Evolutionary conservation across 306 rosid species (phyloP).

Genomic region (Cyclanthera cordifolia): DNA sequence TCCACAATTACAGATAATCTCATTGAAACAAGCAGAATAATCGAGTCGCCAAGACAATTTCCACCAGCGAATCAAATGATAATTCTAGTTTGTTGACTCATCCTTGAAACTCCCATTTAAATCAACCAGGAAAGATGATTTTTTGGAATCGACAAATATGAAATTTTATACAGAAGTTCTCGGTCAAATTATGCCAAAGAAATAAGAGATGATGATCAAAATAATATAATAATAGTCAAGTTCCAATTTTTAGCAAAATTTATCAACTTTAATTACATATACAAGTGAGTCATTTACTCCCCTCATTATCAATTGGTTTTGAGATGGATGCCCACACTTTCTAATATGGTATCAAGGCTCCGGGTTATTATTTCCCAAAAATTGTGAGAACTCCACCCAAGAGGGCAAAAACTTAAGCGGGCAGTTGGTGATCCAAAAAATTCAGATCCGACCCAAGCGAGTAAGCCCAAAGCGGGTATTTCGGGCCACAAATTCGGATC

Average conservation of each 20-base stretch:
- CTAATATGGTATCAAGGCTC: too few species aligned
- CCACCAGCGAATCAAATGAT: neutral
- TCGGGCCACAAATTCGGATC: too few species aligned
- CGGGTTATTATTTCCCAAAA: too few species aligned
- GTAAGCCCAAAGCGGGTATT: too few species aligned
- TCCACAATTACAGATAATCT: too few species aligned
- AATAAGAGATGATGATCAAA: neutral
- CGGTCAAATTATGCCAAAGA: neutral
- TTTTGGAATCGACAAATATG: neutral
- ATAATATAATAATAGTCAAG: neutral
- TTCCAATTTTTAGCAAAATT: neutral
- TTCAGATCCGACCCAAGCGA: too few species aligned
- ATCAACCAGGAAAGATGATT: neutral
- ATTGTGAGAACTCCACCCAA: too few species aligned
- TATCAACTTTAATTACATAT: neutral
- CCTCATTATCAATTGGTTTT: too few species aligned
- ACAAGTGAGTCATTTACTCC: too few species aligned
- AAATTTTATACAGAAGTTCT: neutral
- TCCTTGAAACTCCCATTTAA: neutral
- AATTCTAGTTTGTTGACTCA: neutral
- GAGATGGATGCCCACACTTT: too few species aligned
- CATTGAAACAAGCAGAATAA: neutral
- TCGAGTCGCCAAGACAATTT: neutral
- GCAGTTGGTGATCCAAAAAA: too few species aligned
- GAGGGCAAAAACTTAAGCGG: too few species aligned